Evolutionary conservation across 1,284 basidiomycete species (phyloP).

Genomic region (Stygiomarasmius scandens): DNA sequence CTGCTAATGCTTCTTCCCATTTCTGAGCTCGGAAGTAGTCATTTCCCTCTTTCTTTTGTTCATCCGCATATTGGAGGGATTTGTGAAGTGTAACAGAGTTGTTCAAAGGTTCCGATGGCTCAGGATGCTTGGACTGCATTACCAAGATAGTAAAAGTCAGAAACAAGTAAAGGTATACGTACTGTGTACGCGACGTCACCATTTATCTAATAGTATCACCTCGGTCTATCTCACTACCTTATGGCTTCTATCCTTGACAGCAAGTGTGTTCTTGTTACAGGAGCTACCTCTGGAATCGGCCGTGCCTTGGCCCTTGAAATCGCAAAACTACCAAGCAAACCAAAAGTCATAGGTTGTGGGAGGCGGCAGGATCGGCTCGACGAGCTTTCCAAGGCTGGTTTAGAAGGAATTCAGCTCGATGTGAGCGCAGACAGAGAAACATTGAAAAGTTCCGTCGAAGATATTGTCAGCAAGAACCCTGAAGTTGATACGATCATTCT

Average conservation of each 20-base stretch:
- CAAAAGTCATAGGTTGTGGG: conserved; percentile 58
- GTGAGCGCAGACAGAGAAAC: conserved; percentile 39
- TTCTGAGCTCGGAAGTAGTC: conserved; percentile 49
- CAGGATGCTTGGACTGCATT: too few relatives aligned
- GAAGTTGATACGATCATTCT: conserved; percentile 55
- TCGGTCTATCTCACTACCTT: too few relatives aligned
- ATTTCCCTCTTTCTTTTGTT: conserved; percentile 64
- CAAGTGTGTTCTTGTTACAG: conserved; percentile 62
- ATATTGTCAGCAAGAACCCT: conserved; percentile 46
- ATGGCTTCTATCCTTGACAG: conserved; percentile 52
- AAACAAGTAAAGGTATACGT: neutral
- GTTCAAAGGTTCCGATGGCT: neutral
- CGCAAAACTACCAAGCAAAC: conserved; percentile 49
- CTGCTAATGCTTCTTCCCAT: conserved; percentile 68
- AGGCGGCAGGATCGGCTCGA: conserved; percentile 55
- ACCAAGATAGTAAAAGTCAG: neutral
- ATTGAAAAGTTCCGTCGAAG: conserved; percentile 43
- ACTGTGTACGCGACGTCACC: neutral
- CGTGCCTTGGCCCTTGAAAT: conserved; percentile 59
- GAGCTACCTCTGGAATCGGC: conserved; percentile 66
- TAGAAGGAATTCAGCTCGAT: conserved; percentile 48
- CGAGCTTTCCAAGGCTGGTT: conserved; percentile 40
- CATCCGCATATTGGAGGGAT: conserved; percentile 52
- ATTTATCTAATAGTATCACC: neutral
- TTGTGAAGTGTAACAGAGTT: conserved; percentile 32